These are phyloP conservation scores for Phylloporus arenicola DNA, from an alignment of 768 basidiomycete species.

Conservation along the genomic window DNA sequence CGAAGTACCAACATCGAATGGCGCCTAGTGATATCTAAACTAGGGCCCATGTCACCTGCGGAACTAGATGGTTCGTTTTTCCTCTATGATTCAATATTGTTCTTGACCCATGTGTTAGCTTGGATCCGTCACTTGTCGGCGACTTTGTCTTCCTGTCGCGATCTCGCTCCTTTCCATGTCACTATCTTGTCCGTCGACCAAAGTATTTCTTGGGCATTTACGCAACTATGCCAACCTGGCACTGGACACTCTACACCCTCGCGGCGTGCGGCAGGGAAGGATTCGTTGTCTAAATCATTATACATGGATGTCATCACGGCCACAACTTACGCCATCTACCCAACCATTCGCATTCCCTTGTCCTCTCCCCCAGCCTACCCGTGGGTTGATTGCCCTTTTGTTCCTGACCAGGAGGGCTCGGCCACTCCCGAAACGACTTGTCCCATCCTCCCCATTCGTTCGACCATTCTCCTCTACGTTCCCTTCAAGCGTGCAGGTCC, in stretches of 20 bases:
- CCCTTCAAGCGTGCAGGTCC: slow-evolving; percentile 39
- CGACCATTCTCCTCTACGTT: slow-evolving; percentile 54
- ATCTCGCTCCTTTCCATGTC: slow-evolving; percentile 53
- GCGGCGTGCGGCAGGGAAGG: slow-evolving; percentile 29
- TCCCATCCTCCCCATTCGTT: slow-evolving; percentile 49
- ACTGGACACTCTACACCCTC: slow-evolving; percentile 22
- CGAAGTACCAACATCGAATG: slow-evolving; percentile 71
- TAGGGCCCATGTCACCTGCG: slow-evolving; percentile 50
- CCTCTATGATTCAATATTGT: not conserved
- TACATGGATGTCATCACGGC: slow-evolving; percentile 34
- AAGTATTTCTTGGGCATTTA: slow-evolving; percentile 55
- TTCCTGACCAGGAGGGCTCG: slow-evolving; percentile 30
- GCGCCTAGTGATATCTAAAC: slow-evolving; percentile 67
- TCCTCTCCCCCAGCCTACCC: slow-evolving; percentile 32
- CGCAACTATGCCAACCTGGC: slow-evolving; percentile 28
- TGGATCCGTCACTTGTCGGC: slow-evolving; percentile 55
- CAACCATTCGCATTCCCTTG: slow-evolving; percentile 39
- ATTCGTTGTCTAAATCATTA: slow-evolving; percentile 24
- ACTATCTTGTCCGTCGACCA: slow-evolving; percentile 56
- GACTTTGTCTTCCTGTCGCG: slow-evolving; percentile 33
- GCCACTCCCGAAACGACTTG: slow-evolving; percentile 26
- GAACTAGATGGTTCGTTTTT: slow-evolving; percentile 61
- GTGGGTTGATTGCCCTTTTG: slow-evolving; percentile 24
- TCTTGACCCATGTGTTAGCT: slow-evolving; percentile 38
- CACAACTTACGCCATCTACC: slow-evolving; percentile 47